These are phyloP conservation scores for Termitomyces bulborhizus DNA, from an alignment of 768 basidiomycete species.

Conservation along the genomic window DNA sequence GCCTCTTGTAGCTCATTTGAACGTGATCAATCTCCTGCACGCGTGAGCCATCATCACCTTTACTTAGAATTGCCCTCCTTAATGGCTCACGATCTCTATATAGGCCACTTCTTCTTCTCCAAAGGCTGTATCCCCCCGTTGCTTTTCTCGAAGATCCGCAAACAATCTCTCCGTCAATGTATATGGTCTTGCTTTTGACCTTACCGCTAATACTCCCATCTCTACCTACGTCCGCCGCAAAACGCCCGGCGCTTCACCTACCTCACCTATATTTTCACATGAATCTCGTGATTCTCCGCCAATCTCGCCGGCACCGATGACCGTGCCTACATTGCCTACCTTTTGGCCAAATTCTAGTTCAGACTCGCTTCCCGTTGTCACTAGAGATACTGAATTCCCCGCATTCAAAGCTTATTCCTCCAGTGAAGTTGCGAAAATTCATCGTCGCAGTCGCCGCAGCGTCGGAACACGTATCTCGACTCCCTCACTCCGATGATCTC, in stretches of 20 bases:
- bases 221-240: slow-evolving; percentile 76
- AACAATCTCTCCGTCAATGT: slow-evolving; percentile 42
- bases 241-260: slow-evolving; percentile 70
- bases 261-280: slow-evolving; percentile 55
- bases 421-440: slow-evolving; percentile 22
- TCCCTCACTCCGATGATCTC: slow-evolving; percentile 25
- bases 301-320: slow-evolving; percentile 41
- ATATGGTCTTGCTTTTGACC: slow-evolving; percentile 44
- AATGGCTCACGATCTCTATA: slow-evolving; percentile 2
- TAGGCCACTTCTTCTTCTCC: slow-evolving; percentile 35
- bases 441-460: slow-evolving; percentile 29
- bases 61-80: neutral
- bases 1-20: slow-evolving; percentile 33
- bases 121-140: slow-evolving; percentile 33
- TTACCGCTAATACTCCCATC: slow-evolving; percentile 66
- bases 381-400: slow-evolving; percentile 26
- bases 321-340: slow-evolving; percentile 59
- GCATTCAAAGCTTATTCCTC: slow-evolving; percentile 15
- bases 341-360: slow-evolving; percentile 41
- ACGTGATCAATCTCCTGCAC: slow-evolving; percentile 29
- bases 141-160: slow-evolving; percentile 34
- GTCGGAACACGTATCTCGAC: slow-evolving; percentile 41
- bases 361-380: slow-evolving; percentile 36
- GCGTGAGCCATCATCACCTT: slow-evolving; percentile 19
- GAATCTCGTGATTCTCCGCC: slow-evolving; percentile 34